Conservation (phyloP, 805 yeast species). For the Starmerella davenportii region DNA sequence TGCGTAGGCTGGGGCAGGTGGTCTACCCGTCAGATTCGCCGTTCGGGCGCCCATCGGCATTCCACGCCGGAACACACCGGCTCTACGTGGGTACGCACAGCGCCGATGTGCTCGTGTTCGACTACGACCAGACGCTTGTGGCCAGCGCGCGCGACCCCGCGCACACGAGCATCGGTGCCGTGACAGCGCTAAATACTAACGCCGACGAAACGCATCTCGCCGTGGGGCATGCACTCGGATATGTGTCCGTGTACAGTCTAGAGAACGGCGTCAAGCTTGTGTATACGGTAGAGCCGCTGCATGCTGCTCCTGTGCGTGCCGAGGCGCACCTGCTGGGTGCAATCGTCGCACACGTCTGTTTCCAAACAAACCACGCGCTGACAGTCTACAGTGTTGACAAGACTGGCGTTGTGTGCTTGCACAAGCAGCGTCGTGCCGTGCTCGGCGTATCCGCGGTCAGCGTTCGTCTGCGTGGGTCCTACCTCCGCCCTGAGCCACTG, state of each 20-base stretch:
- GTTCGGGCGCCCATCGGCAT: constrained; percentile 36
- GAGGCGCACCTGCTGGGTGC: neutral
- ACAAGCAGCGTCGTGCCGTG: constrained; percentile 43
- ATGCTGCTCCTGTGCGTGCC: neutral
- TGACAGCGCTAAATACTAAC: constrained; percentile 41
- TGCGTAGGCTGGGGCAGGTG: constrained; percentile 26
- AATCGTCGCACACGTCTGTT: neutral
- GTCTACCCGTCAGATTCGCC: constrained; percentile 22
- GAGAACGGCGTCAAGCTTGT: constrained; percentile 1
- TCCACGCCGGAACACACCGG: constrained; percentile 18
- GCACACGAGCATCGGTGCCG: constrained; percentile 24
- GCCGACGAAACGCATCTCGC: constrained; percentile 53
- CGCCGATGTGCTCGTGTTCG: constrained; percentile 50
- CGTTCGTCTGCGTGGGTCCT: constrained; percentile 36
- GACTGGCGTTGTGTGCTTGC: constrained; percentile 41
- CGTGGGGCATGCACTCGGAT: constrained; percentile 51
- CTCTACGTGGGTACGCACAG: constrained; percentile 48
- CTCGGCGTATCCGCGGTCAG: constrained; percentile 33
- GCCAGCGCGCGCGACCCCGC: constrained; percentile 26
- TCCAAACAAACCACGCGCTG: neutral
- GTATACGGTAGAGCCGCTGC: constrained; percentile 6
- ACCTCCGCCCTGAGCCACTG: constrained; percentile 8
- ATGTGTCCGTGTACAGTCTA: constrained; percentile 35
- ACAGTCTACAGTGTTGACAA: constrained; percentile 31
- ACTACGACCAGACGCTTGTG: constrained; percentile 43